Percentiles rank a stretch among this genome's conserved stretches.
These are phyloP conservation scores for Rhynchosporium secalis DNA, from an alignment of 2,329 filamentous ascomycete genomes.

Conservation along the genomic window DNA sequence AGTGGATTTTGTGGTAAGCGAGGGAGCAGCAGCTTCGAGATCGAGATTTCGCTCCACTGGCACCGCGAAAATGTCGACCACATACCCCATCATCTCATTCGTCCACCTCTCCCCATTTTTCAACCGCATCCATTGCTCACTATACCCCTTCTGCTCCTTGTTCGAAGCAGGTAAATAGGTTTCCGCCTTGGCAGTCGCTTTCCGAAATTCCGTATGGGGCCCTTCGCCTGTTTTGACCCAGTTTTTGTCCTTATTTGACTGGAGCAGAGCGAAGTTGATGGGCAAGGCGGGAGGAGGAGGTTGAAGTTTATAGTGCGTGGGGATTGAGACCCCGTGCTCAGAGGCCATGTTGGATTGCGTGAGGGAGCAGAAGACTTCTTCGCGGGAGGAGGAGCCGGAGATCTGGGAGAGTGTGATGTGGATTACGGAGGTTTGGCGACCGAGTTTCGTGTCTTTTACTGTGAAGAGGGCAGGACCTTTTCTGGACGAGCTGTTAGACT, in stretches of 20 bases:
- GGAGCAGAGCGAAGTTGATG: slow-evolving; percentile 46
- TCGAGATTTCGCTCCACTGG: slow-evolving; percentile 55
- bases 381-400: slow-evolving; percentile 42
- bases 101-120: slow-evolving; percentile 62
- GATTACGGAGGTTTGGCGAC: slow-evolving; percentile 61
- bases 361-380: slow-evolving; percentile 64
- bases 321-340: slow-evolving; percentile 57
- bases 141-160: slow-evolving; percentile 43
- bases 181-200: slow-evolving; percentile 47
- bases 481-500: background rate
- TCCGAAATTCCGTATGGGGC: slow-evolving; percentile 38
- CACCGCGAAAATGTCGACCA: slow-evolving; percentile 67
- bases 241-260: slow-evolving; percentile 46
- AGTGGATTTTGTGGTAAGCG: too few species aligned
- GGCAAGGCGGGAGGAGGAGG: slow-evolving; percentile 37
- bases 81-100: slow-evolving; percentile 61
- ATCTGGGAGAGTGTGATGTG: slow-evolving; percentile 60
- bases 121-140: slow-evolving; percentile 68
- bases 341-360: slow-evolving; percentile 62
- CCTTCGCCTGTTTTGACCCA: slow-evolving; percentile 42
- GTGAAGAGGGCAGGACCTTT: slow-evolving; percentile 56
- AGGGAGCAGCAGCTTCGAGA: slow-evolving; percentile 24
- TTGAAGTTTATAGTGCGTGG: slow-evolving; percentile 53
- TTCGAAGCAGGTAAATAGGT: slow-evolving; percentile 50
- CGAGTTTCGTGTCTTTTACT: slow-evolving; percentile 64